A percentile compares a stretch with the other conserved stretches of the same genome.
These are phyloP conservation scores for Fusarium penzigii DNA, from an alignment of 2,329 filamentous ascomycete genomes.

Conservation along the genomic window DNA sequence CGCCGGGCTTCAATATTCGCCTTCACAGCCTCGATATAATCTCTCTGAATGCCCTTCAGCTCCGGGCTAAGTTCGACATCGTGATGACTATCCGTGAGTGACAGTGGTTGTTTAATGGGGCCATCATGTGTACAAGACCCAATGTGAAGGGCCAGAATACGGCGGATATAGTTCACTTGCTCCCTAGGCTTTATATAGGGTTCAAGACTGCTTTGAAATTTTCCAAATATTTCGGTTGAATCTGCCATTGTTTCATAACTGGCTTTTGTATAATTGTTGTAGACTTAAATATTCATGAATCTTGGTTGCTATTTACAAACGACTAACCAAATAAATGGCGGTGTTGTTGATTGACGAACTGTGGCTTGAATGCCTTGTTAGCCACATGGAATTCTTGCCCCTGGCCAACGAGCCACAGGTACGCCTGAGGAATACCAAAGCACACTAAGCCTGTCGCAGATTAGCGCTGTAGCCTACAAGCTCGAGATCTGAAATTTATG, in stretches of 20 bases:
- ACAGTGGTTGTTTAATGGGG: conserved; percentile 46
- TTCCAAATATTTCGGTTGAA: conserved; percentile 35
- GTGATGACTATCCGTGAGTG: conserved; percentile 46
- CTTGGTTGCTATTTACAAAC: neutral
- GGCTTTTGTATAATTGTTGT: conserved; percentile 9
- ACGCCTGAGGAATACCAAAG: conserved; percentile 3
- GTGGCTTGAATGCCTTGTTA: neutral
- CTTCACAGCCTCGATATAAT: conserved; percentile 56
- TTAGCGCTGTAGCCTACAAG: conserved; percentile 23
- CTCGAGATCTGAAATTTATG: conserved; percentile 40
- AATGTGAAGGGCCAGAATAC: conserved; percentile 55
- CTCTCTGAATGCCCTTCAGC: conserved; percentile 50
- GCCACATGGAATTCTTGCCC: conserved; percentile 9
- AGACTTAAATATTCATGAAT: conserved; percentile 3
- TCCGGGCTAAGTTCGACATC: conserved; percentile 38
- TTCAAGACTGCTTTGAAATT: conserved; percentile 46
- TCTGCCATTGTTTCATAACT: conserved; percentile 31
- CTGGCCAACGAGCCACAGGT: conserved; percentile 17
- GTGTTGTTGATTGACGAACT: neutral
- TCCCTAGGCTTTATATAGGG: conserved; percentile 59
- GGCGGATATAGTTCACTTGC: conserved; percentile 57
- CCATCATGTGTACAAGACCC: conserved; percentile 47
- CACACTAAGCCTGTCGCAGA: conserved; percentile 4
- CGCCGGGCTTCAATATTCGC: conserved; percentile 53
- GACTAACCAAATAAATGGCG: neutral